Conservation (phyloP, 148 eudicot species). For the Drosera capensis region DNA sequence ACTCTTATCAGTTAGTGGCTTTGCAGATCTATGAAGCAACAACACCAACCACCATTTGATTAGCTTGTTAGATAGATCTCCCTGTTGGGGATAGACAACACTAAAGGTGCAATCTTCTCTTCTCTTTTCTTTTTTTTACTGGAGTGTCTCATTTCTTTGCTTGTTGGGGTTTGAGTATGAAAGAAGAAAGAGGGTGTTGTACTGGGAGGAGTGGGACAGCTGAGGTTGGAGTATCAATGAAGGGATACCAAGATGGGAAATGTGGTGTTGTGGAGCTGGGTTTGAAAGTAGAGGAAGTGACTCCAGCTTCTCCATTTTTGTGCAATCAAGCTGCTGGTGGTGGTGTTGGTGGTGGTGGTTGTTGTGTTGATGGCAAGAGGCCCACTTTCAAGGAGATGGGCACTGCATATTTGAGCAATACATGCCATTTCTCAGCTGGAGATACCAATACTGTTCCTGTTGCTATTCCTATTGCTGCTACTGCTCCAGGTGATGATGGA, state of each 20-base stretch:
- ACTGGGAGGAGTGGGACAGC: too few relatives aligned
- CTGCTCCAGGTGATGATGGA: constrained; percentile 1
- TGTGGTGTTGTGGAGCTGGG: constrained; percentile 14
- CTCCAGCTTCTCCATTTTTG: constrained; percentile 12
- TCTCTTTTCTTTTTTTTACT: not conserved
- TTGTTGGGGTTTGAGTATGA: not conserved
- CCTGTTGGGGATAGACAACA: not conserved
- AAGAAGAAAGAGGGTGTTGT: not conserved
- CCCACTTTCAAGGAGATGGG: not conserved
- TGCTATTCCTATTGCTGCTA: constrained; percentile 4
- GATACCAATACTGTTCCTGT: not conserved
- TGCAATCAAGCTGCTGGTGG: constrained; percentile 6
- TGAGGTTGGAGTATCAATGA: constrained; percentile 9
- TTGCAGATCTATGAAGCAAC: too few relatives aligned
- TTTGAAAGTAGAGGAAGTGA: constrained; percentile 13
- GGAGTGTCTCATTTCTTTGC: constrained; percentile 1
- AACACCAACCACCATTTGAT: too few relatives aligned
- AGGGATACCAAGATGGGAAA: constrained; percentile 5
- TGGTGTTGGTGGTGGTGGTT: constrained; percentile 6
- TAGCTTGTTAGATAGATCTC: too few relatives aligned
- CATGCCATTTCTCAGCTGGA: not conserved
- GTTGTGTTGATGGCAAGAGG: constrained; percentile 7
- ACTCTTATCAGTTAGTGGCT: too few relatives aligned
- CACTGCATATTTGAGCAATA: not conserved
- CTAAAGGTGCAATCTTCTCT: not conserved